phyloP scores from a whole-genome alignment of 2,329 filamentous ascomycete species.

The Aspergillus novoparasiticus region DNA sequence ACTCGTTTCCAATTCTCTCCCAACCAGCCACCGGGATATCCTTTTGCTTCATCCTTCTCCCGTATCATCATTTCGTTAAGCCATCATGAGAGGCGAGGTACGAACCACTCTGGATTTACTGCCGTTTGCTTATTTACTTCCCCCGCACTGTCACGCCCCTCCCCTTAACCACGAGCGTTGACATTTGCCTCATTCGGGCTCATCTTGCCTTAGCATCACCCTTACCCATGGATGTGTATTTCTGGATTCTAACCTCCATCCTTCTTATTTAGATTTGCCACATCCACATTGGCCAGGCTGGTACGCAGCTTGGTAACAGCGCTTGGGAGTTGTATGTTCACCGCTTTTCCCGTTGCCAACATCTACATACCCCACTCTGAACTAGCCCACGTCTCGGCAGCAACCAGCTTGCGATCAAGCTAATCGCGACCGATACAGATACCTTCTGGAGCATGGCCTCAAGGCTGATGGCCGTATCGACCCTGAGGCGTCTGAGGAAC shows the following conservation, averaged over 20 bases:
- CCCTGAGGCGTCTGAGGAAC: slow-evolving; percentile 55
- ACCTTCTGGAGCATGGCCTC: slow-evolving; percentile 68
- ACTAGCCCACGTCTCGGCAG: neutral
- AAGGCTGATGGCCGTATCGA: slow-evolving; percentile 62
- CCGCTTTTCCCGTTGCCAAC: slow-evolving; percentile 27
- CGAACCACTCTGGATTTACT: slow-evolving; percentile 4
- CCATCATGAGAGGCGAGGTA: slow-evolving; percentile 43
- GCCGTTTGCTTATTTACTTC: slow-evolving; percentile 9
- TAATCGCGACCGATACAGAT: slow-evolving; percentile 45
- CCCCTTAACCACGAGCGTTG: neutral
- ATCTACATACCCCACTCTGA: neutral
- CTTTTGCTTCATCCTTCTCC: neutral
- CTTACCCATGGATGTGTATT: neutral
- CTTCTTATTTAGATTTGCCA: slow-evolving; percentile 59
- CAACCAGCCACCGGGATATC: neutral
- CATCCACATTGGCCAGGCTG: slow-evolving; percentile 69
- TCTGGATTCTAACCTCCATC: slow-evolving; percentile 14
- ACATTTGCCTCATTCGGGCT: neutral
- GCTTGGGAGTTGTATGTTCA: slow-evolving; percentile 68
- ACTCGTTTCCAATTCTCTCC: neutral
- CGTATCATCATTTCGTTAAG: slow-evolving; percentile 1
- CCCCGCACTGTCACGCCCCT: slow-evolving; percentile 8
- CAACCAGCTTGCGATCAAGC: neutral
- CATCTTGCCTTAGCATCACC: neutral
- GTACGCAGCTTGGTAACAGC: slow-evolving; percentile 67